Conservation (phyloP, 345 rosid species). For the Geranium rotundifolium region DNA sequence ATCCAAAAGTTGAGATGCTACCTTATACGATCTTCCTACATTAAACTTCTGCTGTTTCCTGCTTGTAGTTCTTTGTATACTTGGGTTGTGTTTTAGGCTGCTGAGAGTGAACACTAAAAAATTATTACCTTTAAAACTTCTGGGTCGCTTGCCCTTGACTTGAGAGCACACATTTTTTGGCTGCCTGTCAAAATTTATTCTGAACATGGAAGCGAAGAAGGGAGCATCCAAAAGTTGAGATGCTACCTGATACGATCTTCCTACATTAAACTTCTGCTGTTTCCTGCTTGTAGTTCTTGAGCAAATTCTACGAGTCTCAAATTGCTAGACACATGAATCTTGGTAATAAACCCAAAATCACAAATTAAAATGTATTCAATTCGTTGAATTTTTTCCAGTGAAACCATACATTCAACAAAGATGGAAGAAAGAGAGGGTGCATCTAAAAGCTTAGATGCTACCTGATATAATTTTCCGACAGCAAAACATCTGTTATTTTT, state of each 20-base stretch:
- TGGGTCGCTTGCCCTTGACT: neutral
- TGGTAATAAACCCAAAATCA: neutral
- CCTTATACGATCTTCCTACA: constrained; percentile 96
- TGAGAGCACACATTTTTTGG: too few relatives aligned
- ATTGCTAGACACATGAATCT: neutral
- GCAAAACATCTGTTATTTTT: too few relatives aligned
- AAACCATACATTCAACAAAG: too few relatives aligned
- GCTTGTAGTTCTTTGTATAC: constrained; percentile 27
- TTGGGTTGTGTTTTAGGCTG: too few relatives aligned
- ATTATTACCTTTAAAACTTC: neutral
- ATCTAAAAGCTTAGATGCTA: too few relatives aligned
- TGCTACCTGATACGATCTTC: constrained; percentile 96
- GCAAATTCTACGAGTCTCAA: neutral
- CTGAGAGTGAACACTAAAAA: neutral
- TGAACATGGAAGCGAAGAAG: constrained; percentile 78
- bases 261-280: constrained; percentile 54
- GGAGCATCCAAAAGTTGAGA: constrained; percentile 64
- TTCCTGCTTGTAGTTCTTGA: constrained; percentile 45
- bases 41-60: constrained; percentile 61
- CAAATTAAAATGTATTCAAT: too few relatives aligned
- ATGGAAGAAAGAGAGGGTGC: too few relatives aligned
- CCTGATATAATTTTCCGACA: too few relatives aligned
- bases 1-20: constrained; percentile 64
- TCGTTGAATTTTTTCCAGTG: too few relatives aligned
- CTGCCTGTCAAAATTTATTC: neutral